These are phyloP conservation scores for Penicillium expansum DNA, from an alignment of 2,329 filamentous ascomycete genomes.

Conservation along the genomic window DNA sequence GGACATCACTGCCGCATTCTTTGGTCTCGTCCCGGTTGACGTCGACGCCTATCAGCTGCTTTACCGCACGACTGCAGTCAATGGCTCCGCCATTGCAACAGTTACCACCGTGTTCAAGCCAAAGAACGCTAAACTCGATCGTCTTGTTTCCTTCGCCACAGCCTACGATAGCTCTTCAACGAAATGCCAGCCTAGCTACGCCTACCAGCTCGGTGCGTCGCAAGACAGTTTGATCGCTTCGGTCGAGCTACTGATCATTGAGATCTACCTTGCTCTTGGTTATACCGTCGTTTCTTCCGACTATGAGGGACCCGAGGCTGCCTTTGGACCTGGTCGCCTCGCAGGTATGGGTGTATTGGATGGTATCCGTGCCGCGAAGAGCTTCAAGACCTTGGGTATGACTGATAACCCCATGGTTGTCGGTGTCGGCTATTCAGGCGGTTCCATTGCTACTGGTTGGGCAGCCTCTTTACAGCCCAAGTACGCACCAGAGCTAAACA, in stretches of 20 bases:
- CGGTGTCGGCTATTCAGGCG: constrained; percentile 57
- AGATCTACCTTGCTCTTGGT: constrained; percentile 41
- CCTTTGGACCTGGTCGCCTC: constrained; percentile 43
- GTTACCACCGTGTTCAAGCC: constrained; percentile 45
- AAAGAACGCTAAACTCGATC: constrained; percentile 18
- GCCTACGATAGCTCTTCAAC: constrained; percentile 32
- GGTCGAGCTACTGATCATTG: constrained; percentile 33
- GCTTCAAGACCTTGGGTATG: constrained; percentile 27
- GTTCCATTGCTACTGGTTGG: constrained; percentile 52
- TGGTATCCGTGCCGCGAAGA: constrained; percentile 42
- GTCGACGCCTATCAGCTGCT: constrained; percentile 39
- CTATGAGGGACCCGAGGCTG: constrained; percentile 48
- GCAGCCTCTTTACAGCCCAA: constrained; percentile 52
- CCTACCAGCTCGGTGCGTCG: constrained; percentile 33
- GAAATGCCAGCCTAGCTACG: constrained; percentile 30
- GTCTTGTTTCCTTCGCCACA: constrained; percentile 46
- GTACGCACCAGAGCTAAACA: constrained; percentile 54
- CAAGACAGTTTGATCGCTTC: constrained; percentile 35
- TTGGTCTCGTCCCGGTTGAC: constrained; percentile 24
- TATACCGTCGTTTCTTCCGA: constrained; percentile 52
- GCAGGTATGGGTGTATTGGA: constrained; percentile 49
- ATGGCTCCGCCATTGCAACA: constrained; percentile 38
- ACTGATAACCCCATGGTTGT: constrained; percentile 28
- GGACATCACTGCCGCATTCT: constrained; percentile 18
- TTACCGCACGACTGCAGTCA: constrained; percentile 43